Evolutionary conservation across 2,329 filamentous ascomycete genomes (phyloP).

Genomic region (Metarhizium humberi): DNA sequence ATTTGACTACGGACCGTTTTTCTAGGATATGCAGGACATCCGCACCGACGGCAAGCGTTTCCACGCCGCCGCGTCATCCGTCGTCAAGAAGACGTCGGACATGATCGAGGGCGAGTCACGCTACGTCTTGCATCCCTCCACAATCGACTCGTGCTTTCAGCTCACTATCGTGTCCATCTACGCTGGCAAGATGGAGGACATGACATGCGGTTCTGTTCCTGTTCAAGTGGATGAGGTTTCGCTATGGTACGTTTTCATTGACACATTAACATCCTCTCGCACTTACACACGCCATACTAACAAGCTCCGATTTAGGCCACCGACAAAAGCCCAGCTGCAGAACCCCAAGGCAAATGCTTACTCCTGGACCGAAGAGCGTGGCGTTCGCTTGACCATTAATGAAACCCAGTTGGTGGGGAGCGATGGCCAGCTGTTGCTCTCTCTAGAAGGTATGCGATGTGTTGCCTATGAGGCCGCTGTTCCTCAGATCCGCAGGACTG

Average conservation of each 20-base stretch:
- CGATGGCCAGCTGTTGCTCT: no score
- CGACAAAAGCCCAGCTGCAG: no score
- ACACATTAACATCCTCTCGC: no score
- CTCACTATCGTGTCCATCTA: conserved; percentile 22
- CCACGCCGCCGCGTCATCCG: conserved; percentile 8
- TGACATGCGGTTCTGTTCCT: conserved; percentile 22
- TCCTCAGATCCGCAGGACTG: no score
- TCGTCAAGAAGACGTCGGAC: background rate
- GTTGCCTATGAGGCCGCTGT: no score
- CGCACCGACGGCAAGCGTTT: conserved; percentile 14
- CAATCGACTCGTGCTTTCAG: conserved; percentile 27
- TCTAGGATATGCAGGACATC: conserved; percentile 23
- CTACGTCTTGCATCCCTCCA: conserved; percentile 28
- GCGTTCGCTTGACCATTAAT: no score
- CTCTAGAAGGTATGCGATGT: no score
- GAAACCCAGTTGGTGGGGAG: no score
- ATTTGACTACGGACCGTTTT: conserved; percentile 28
- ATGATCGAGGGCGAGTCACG: conserved; percentile 23
- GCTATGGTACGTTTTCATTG: conserved; percentile 8
- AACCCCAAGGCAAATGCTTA: no score
- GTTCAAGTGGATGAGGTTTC: conserved; percentile 16
- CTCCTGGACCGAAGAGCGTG: no score
- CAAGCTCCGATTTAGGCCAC: no score
- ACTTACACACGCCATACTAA: no score
- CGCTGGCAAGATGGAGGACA: conserved; percentile 16